These are phyloP conservation scores for Pseudocercospora ulei DNA, from an alignment of 2,329 filamentous ascomycete species.

Conservation along the genomic window DNA sequence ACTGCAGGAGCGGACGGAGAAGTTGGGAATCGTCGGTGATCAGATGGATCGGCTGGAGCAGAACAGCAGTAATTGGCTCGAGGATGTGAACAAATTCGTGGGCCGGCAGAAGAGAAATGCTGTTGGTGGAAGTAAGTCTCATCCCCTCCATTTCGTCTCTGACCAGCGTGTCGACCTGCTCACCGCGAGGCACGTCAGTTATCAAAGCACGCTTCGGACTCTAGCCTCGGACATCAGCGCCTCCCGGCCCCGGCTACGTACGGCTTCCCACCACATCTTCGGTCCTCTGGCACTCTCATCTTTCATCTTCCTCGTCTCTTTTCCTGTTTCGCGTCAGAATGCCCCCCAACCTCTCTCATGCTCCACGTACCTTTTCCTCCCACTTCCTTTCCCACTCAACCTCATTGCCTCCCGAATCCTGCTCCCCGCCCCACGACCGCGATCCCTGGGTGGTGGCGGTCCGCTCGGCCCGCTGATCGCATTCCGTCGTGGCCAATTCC, in stretches of 20 bases:
- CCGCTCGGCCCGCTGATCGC: slow-evolving; percentile 8
- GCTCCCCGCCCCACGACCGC: neutral
- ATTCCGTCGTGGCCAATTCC: slow-evolving; percentile 8
- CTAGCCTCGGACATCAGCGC: slow-evolving; percentile 13
- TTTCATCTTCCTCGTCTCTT: no score
- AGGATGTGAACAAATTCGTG: slow-evolving; percentile 81
- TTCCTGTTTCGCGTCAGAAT: no score
- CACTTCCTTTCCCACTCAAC: neutral
- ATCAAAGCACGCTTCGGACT: slow-evolving; percentile 31
- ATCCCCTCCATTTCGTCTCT: neutral
- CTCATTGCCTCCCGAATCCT: slow-evolving; percentile 5
- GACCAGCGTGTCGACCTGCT: no score
- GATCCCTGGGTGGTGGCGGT: slow-evolving; percentile 1
- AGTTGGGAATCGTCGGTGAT: slow-evolving; percentile 70
- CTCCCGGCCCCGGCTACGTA: no score
- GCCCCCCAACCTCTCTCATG: no score
- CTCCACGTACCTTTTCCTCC: no score
- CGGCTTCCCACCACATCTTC: no score
- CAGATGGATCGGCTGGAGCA: slow-evolving; percentile 73
- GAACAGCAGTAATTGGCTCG: slow-evolving; percentile 71
- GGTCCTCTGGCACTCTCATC: no score
- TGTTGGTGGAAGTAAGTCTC: slow-evolving; percentile 51
- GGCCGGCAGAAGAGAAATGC: slow-evolving; percentile 78
- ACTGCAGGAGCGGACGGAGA: slow-evolving; percentile 83
- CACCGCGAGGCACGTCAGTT: slow-evolving; percentile 18